These are phyloP conservation scores for Glonium stellatum DNA, from an alignment of 495 filamentous ascomycete species.

Conservation along the genomic window DNA sequence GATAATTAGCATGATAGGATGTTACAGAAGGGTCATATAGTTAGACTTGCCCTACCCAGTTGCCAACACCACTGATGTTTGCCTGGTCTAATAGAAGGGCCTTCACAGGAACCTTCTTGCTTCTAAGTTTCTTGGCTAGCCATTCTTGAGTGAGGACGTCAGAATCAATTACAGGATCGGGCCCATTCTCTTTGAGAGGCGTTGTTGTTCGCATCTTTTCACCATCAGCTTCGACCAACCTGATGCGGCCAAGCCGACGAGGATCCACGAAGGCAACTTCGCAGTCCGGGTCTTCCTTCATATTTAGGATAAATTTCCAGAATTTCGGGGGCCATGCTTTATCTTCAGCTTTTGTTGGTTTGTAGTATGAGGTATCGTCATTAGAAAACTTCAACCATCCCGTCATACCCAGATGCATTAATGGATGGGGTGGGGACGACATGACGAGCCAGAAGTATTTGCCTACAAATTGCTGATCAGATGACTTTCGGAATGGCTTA, in stretches of 20 bases:
- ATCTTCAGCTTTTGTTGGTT: conserved; percentile 53
- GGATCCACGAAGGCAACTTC: conserved; percentile 81
- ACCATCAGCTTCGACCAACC: conserved; percentile 72
- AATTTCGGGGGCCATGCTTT: conserved; percentile 80
- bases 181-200: conserved; percentile 83
- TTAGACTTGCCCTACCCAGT: conserved; percentile 76
- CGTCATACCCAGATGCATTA: conserved; percentile 90
- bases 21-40: not conserved
- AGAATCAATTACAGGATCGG: conserved; percentile 82
- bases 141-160: conserved; percentile 66
- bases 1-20: conserved; percentile 7
- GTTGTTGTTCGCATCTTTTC: conserved; percentile 66
- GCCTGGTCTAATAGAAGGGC: conserved; percentile 79
- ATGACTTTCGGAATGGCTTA: too few relatives aligned
- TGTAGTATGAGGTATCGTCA: conserved; percentile 71
- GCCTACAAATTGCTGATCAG: conserved; percentile 37
- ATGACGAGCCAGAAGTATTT: conserved; percentile 90
- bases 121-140: conserved; percentile 58
- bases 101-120: conserved; percentile 77
- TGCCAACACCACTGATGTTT: conserved; percentile 89
- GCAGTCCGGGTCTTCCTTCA: conserved; percentile 50
- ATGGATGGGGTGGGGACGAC: conserved; percentile 69
- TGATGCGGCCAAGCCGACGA: conserved; percentile 67
- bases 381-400: conserved; percentile 85
- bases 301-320: conserved; percentile 76